A percentile compares a stretch with the other conserved stretches of the same genome.
Conservation (phyloP, 78 protist genomes). For the Speleostelium caveatum region DNA sequence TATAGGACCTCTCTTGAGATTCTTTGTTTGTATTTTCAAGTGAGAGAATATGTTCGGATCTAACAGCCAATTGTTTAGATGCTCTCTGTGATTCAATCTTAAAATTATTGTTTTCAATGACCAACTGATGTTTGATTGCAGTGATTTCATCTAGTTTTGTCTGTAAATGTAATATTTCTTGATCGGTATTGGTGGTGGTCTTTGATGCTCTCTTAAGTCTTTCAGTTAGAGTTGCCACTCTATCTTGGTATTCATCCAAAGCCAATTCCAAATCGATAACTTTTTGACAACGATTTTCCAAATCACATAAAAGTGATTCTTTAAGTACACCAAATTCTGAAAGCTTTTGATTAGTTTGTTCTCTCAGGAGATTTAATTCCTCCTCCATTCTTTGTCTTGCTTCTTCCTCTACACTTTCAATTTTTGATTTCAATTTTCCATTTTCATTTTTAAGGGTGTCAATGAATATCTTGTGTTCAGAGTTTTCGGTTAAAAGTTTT, state of each 20-base stretch:
- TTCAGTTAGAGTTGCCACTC: slow-evolving; percentile 36
- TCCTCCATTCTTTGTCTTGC: slow-evolving; percentile 64
- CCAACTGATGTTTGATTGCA: slow-evolving; percentile 50
- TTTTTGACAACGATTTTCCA: slow-evolving; percentile 73
- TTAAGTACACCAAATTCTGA: slow-evolving; percentile 50
- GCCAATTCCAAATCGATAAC: slow-evolving; percentile 79
- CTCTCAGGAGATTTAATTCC: slow-evolving; percentile 46
- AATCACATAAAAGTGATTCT: slow-evolving; percentile 62
- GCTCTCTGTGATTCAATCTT: slow-evolving; percentile 22
- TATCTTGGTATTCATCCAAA: slow-evolving; percentile 57
- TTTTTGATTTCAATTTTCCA: background rate
- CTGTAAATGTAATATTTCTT: slow-evolving; percentile 15
- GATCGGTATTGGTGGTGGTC: background rate
- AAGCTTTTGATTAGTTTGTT: slow-evolving; percentile 64
- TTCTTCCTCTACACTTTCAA: slow-evolving; percentile 45
- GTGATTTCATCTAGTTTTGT: slow-evolving; percentile 64
- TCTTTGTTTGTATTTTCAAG: slow-evolving; percentile 28
- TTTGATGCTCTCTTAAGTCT: slow-evolving; percentile 40
- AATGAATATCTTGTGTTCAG: slow-evolving; percentile 16
- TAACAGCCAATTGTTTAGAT: background rate
- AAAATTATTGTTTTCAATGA: slow-evolving; percentile 44
- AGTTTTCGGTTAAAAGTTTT: slow-evolving; percentile 21
- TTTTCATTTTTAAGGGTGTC: slow-evolving; percentile 32
- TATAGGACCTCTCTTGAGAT: slow-evolving; percentile 25
- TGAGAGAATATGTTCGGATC: slow-evolving; percentile 35